Evolutionary conservation across 1,284 basidiomycete species (phyloP), one percentile per base, ranked within the genome.

Genomic region (Boletus smithii): DNA sequence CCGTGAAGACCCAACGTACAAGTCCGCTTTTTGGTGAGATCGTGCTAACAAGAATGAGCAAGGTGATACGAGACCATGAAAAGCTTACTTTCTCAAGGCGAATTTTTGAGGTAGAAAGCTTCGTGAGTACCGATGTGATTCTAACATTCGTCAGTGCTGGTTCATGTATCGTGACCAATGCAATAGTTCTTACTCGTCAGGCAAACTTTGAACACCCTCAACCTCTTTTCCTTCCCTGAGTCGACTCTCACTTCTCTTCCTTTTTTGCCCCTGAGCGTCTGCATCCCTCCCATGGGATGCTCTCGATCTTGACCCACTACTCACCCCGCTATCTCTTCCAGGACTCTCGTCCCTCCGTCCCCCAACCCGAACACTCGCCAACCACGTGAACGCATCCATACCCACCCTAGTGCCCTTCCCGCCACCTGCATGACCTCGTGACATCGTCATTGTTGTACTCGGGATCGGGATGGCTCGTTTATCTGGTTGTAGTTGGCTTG

Each of bases 1-100:
- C 91, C 91, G 58, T 92, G 85, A 39, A 97, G 72, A 8, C 91
- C 88, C 44, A 97, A 76, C 2, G 91, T 94, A 55, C 91, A 91
- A 14, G 82, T 88, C 23, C 91, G 79, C 59, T 83, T 84, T 61
- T 87, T 91, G 4, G 77, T 76, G 34, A 94, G 70, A 51, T 94
- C 91, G 46, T 88, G 81, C 88, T 92, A 59, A 30, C 17, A 27
- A 39, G 20, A 24, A 39, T 50, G 30, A 54, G 56, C 27, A 11
- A 50, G 4, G 16, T 30, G 3, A 3, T 0, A 34, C 13, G 10
- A 43, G 4, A 16, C 10, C 37, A 16, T 4, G 18, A 35, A 23
- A n/a, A 31, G 22, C 69, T 37, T 46, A 87, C 90, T 75, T 90
- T 93, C 62, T 95, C 92, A 33, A 93, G 80, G 56, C 85, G 88